Evolutionary conservation across 2,329 filamentous ascomycete species (phyloP).

Genomic region (Colletotrichum incanum): DNA sequence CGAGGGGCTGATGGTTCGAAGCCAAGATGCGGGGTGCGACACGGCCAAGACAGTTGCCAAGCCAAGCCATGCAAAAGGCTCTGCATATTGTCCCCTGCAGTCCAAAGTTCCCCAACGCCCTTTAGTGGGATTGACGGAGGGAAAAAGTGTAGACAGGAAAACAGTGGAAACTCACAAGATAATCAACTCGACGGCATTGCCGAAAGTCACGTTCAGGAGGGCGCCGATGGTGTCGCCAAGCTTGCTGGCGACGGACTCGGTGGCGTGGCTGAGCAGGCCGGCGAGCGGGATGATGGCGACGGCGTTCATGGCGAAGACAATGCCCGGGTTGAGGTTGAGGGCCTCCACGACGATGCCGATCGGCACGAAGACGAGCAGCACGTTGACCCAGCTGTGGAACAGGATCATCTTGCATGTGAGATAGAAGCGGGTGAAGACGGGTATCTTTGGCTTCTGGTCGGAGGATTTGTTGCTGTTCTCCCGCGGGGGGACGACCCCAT

Average conservation of each 20-base stretch:
- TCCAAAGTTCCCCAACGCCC: conserved; percentile 10
- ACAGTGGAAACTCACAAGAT: conserved; percentile 71
- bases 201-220: conserved; percentile 83
- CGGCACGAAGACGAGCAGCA: conserved; percentile 84
- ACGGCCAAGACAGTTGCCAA: conserved; percentile 36
- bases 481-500: conserved; percentile 44
- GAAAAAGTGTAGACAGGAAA: not conserved
- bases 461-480: conserved; percentile 46
- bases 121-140: not conserved
- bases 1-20: conserved; percentile 12
- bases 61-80: conserved; percentile 15
- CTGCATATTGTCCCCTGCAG: conserved; percentile 16
- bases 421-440: conserved; percentile 38
- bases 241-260: conserved; percentile 80
- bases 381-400: conserved; percentile 83
- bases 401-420: conserved; percentile 64
- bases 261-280: conserved; percentile 80
- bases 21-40: conserved; percentile 36
- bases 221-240: conserved; percentile 82
- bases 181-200: conserved; percentile 85
- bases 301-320: conserved; percentile 82
- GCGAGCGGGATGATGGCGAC: conserved; percentile 83
- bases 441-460: conserved; percentile 23
- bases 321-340: conserved; percentile 65
- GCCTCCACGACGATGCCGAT: conserved; percentile 79